These are phyloP conservation scores for Clavispora asparagi DNA, from an alignment of 805 yeast genomes.

Conservation along the genomic window DNA sequence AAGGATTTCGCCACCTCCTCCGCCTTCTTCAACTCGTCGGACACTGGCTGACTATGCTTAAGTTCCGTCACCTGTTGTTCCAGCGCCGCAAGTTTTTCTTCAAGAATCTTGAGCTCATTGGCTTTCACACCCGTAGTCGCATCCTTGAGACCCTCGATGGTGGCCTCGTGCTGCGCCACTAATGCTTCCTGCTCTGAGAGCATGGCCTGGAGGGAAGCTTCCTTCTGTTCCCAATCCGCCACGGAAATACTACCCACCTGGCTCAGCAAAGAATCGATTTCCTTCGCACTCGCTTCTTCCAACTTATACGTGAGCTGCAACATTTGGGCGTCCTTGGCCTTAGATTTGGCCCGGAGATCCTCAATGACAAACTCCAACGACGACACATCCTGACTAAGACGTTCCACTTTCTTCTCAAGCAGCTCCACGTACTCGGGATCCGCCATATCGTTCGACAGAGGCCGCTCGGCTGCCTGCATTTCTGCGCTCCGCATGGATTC, in stretches of 20 bases:
- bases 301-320: conserved; percentile 11
- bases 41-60: neutral
- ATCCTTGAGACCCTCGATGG: neutral
- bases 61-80: neutral
- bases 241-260: conserved; percentile 6
- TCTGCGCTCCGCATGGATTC: neutral
- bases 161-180: neutral
- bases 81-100: neutral
- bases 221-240: conserved; percentile 7
- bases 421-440: conserved; percentile 4
- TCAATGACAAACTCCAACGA: conserved; percentile 13
- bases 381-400: conserved; percentile 12
- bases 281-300: conserved; percentile 4
- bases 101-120: neutral
- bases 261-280: conserved; percentile 3
- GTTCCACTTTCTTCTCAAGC: conserved; percentile 7
- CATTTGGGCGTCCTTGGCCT: conserved; percentile 10
- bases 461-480: no score
- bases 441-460: neutral
- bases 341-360: conserved; percentile 9
- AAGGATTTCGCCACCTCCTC: neutral
- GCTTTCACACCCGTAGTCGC: no score
- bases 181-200: conserved; percentile 4
- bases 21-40: neutral
- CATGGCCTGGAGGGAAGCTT: conserved; percentile 1